Base-by-base conservation (phyloP, 176 grass and related monocot genomes). In the Triticum timopheevii region DNA sequence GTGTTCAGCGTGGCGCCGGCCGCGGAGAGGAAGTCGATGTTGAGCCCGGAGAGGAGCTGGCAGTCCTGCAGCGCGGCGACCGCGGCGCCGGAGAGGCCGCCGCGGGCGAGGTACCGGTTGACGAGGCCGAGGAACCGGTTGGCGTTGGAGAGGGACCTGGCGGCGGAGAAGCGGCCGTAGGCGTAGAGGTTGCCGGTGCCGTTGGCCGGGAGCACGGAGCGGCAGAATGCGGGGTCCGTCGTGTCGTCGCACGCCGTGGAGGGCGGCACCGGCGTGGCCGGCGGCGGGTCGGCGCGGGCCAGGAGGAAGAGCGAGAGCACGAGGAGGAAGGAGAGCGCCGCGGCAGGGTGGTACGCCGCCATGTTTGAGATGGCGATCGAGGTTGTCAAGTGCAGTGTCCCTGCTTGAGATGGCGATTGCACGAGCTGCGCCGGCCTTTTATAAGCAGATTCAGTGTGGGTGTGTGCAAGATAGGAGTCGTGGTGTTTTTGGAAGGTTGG, bases 91-190 rank as follows among this genome's bases (percentile, higher is more conserved):
- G 96, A 92, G 63, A 98, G 73, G 45, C 68, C 13, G 27, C 61
- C 56, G 73, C 85, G 40, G 64, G 92, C 40, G 76, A 98, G 90
- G 77, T 96, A 96, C 39, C 81, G 87, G 82, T 93, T 88, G 61
- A 98, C 84, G 25, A 96, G 87, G 59, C 73, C 76, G 12, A 94
- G 89, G 54, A 96, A 96, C 85, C 75, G 88, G 63, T 90, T 80
- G 85, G 96, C 96, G 71, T 93, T 91, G n/a, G 82, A 33, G 22
- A 98, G 84, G 3, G 96, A 98, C 79, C 76, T 96, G 45, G 90
- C 89, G 1, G 90, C 87, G 85, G 97, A 98, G 84, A 98, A 98
- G 8, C 94, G 88, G 33, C 97, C 92, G 52, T 98, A 98, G 30
- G 80, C 73, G 84, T 98, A 96, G 80, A 98, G 97, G 80, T 90